Conservation (phyloP, 768 basidiomycete species). For the Zangia roseola region DNA sequence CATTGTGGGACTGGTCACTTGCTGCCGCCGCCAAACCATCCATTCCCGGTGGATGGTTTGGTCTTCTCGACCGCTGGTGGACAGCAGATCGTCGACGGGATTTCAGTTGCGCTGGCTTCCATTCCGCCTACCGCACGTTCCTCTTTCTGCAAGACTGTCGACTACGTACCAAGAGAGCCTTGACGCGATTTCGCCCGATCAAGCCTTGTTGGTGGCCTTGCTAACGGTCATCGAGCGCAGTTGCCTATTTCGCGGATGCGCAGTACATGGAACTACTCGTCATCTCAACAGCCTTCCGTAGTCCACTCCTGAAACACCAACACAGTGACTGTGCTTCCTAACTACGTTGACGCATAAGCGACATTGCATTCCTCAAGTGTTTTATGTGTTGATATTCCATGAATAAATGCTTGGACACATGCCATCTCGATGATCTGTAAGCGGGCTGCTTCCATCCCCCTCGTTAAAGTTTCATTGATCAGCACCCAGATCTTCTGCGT, state of each 20-base stretch:
- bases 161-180: constrained; percentile 38
- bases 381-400: constrained; percentile 43
- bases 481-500: constrained; percentile 54
- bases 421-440: constrained; percentile 54
- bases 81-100: constrained; percentile 45
- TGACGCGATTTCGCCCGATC: constrained; percentile 43
- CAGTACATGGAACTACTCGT: constrained; percentile 45
- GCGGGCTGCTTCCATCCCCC: constrained; percentile 49
- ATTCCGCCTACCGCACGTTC: constrained; percentile 48
- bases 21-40: constrained; percentile 55
- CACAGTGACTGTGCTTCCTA: constrained; percentile 32
- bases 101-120: constrained; percentile 50
- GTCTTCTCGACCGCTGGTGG: constrained; percentile 55
- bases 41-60: constrained; percentile 45
- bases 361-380: constrained; percentile 57
- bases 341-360: constrained; percentile 44
- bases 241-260: constrained; percentile 58
- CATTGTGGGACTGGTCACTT: constrained; percentile 48
- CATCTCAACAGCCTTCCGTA: constrained; percentile 53
- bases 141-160: constrained; percentile 48
- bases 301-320: constrained; percentile 57
- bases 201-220: constrained; percentile 45
- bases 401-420: constrained; percentile 54
- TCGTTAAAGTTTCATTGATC: constrained; percentile 57
- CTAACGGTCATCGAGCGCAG: constrained; percentile 45